A percentile compares a stretch with the other conserved stretches of the same genome.
phyloP scores from a whole-genome alignment of 2,329 filamentous ascomycete genomes.

The Fusarium subglutinans region DNA sequence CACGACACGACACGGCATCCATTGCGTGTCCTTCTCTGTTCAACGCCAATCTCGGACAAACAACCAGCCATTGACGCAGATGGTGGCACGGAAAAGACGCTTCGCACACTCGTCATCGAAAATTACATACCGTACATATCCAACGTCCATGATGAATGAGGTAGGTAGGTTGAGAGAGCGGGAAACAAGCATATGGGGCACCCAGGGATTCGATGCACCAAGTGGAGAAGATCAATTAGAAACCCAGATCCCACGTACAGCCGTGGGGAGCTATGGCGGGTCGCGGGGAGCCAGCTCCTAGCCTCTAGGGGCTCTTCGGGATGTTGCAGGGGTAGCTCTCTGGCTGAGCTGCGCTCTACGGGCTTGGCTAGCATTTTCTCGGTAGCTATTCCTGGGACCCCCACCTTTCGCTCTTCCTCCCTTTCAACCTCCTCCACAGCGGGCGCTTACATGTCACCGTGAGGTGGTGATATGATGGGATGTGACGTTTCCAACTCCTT shows the following conservation, averaged over 20 bases:
- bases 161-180: neutral
- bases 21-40: conserved; percentile 11
- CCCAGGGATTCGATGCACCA: conserved; percentile 20
- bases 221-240: conserved; percentile 34
- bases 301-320: conserved; percentile 29
- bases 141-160: neutral
- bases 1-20: neutral
- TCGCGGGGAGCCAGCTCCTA: conserved; percentile 29
- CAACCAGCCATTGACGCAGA: neutral
- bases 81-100: neutral
- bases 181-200: conserved; percentile 16
- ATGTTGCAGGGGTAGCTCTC: conserved; percentile 38
- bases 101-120: neutral
- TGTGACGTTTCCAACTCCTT: neutral
- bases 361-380: conserved; percentile 12
- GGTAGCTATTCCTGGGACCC: conserved; percentile 32
- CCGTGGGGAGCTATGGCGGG: conserved; percentile 43
- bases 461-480: neutral
- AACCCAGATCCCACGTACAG: conserved; percentile 23
- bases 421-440: conserved; percentile 9
- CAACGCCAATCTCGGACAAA: neutral
- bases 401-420: neutral
- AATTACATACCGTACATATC: neutral
- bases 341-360: neutral
- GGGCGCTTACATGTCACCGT: conserved; percentile 17